Conservation (phyloP, 768 basidiomycete species). For the Panaeolus papilionaceus region DNA sequence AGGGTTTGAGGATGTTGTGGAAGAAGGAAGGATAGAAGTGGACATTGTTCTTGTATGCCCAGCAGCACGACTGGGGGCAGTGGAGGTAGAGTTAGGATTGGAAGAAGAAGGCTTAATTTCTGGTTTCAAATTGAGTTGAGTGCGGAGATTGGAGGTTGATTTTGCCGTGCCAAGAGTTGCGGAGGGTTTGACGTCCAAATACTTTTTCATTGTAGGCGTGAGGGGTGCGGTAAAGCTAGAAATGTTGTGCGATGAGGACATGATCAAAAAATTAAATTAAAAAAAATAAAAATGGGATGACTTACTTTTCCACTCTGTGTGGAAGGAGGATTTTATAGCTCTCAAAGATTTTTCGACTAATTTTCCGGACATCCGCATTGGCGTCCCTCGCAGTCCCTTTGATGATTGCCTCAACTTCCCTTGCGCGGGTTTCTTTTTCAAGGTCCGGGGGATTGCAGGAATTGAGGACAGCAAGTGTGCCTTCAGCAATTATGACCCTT, state of each 20-base stretch:
- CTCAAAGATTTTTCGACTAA: constrained; percentile 74
- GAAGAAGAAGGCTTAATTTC: constrained; percentile 31
- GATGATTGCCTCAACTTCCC: constrained; percentile 75
- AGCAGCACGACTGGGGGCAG: constrained; percentile 15
- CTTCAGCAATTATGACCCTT: constrained; percentile 70
- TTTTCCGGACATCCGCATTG: constrained; percentile 75
- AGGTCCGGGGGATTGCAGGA: constrained; percentile 82
- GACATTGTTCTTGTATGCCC: constrained; percentile 34
- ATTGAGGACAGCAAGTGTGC: constrained; percentile 69
- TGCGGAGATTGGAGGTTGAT: constrained; percentile 27
- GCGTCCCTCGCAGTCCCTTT: constrained; percentile 72
- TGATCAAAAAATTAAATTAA: not conserved
- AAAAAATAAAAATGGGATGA: constrained; percentile 6
- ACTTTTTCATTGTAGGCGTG: constrained; percentile 78
- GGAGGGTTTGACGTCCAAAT: constrained; percentile 61
- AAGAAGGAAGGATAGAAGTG: constrained; percentile 30
- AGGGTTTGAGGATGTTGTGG: constrained; percentile 24
- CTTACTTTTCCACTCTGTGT: constrained; percentile 66
- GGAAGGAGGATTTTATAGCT: constrained; percentile 79
- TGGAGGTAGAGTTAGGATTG: constrained; percentile 30
- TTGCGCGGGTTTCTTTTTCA: constrained; percentile 68
- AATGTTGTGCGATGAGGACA: not conserved
- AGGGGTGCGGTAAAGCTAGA: constrained; percentile 75
- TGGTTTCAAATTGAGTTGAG: constrained; percentile 21
- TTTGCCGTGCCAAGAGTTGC: constrained; percentile 23